Percentiles rank a stretch among this genome's conserved stretches.
These are phyloP conservation scores for Termitomyces sp. DNA, from an alignment of 768 basidiomycete genomes.

Conservation along the genomic window DNA sequence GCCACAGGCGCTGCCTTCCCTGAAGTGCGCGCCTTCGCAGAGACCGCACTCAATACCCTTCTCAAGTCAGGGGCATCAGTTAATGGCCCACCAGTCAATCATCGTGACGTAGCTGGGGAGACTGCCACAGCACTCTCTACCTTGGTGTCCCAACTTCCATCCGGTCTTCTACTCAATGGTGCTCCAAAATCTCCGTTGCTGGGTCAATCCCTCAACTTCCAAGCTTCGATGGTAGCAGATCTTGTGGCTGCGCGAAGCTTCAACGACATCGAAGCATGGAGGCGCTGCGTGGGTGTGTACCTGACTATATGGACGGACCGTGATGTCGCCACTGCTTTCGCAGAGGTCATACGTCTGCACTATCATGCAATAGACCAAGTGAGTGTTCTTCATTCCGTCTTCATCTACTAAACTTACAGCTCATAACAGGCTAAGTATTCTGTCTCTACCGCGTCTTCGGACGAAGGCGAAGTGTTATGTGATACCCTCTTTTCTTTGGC, in stretches of 20 bases:
- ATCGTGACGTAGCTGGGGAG: constrained; percentile 70
- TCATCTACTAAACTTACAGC: background rate
- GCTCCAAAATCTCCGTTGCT: constrained; percentile 57
- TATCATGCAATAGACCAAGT: constrained; percentile 79
- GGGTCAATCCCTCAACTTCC: constrained; percentile 63
- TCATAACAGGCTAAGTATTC: constrained; percentile 56
- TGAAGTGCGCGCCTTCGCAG: constrained; percentile 54
- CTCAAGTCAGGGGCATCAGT: constrained; percentile 82
- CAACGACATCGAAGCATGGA: constrained; percentile 56
- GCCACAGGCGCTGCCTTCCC: constrained; percentile 92
- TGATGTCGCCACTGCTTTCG: constrained; percentile 48
- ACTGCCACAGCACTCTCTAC: constrained; percentile 51
- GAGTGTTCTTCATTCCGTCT: constrained; percentile 14
- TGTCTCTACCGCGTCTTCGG: constrained; percentile 39
- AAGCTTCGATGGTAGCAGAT: constrained; percentile 74
- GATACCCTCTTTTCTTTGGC: constrained; percentile 95
- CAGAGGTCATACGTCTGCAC: constrained; percentile 65
- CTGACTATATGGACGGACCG: constrained; percentile 67
- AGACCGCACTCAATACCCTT: constrained; percentile 72
- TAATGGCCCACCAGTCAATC: constrained; percentile 61
- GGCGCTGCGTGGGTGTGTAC: constrained; percentile 70
- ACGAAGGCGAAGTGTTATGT: constrained; percentile 85
- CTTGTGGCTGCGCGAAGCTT: constrained; percentile 64
- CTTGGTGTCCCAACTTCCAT: constrained; percentile 61
- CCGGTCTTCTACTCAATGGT: constrained; percentile 41